Evolutionary conservation across 495 filamentous ascomycete genomes (phyloP), one percentile per base, ranked within the genome.

Genomic region (Penicillium lividum): DNA sequence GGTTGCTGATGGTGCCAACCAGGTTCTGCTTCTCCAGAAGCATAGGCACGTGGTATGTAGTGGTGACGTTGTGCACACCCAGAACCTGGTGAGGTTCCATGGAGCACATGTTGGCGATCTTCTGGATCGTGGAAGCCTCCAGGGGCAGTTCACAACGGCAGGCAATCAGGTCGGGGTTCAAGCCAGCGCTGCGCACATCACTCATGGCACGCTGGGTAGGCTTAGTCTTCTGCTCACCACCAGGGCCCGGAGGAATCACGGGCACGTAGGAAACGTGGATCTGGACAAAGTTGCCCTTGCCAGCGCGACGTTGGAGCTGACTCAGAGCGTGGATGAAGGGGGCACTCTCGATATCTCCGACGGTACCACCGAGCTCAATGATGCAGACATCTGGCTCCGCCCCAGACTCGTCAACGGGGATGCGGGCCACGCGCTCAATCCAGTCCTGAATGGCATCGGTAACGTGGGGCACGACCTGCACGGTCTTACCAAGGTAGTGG

Each of bases 331-430:
- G 87, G 60, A 97, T 81, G 70, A 98, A 97, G 0, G 93, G 90
- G 58, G 83, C 86, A 71, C 84, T 91, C 77, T 98, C 94, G 56
- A 97, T 93, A 64, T 98, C 94, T 51, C 93, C 89, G 52, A 92
- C 86, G 44, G 90, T 92, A 59, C 90, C 90, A 50, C 90, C 58
- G 22, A 61, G 67, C 72, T 89, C 85, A 63, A 89, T 90, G 50
- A 98, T 92, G 70, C 93, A 98, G n/a, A 97, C 88, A 76, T 97
- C 93, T 0, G 94, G 92, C 68, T 86, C 83, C 63, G 84, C 84
- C 16, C 83, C 80, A 3, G 90, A 89, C 54, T 94, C 91, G 65
- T 98, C 94, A 5, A 95, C 92, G 5, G 92, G 90, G 53, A 93
- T 86, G 63, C 77, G 84, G 16, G 94, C 89, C 22, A 98, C 94